Conservation (phyloP, 257 asterid genomes). For the Solanum microdontum region DNA sequence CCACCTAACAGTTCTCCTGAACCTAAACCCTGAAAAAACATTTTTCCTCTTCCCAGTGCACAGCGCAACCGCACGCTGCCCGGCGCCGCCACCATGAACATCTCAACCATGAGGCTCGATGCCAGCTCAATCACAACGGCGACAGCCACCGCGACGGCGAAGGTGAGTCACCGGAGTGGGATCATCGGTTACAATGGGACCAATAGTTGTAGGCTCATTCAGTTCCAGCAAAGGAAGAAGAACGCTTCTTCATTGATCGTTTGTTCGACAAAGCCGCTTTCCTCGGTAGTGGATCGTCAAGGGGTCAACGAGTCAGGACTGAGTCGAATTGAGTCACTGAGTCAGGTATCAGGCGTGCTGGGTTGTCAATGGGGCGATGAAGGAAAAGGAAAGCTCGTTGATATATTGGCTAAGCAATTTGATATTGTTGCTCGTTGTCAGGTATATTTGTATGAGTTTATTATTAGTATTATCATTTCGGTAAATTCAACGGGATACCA, state of each 20-base stretch:
- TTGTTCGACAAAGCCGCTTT: conserved; percentile 22
- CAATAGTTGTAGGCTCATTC: conserved; percentile 2
- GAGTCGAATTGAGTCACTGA: conserved; percentile 61
- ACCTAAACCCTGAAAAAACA: background rate
- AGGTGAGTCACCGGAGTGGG: background rate
- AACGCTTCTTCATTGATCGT: conserved; percentile 2
- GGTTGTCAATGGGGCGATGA: conserved; percentile 99
- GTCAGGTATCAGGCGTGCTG: conserved; percentile 90
- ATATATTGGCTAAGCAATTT: conserved; percentile 76
- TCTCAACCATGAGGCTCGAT: conserved; percentile 14
- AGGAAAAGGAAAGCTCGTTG: conserved; percentile 95
- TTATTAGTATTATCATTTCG: background rate
- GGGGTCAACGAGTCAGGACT: conserved; percentile 17
- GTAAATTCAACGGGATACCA: background rate
- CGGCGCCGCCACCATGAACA: conserved; percentile 20
- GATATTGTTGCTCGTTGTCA: conserved; percentile 97
- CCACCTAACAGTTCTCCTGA: background rate
- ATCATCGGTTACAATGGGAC: conserved; percentile 8
- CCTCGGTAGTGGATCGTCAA: conserved; percentile 9
- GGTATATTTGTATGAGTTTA: conserved; percentile 23
- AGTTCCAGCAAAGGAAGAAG: conserved; percentile 2
- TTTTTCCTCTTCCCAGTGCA: background rate
- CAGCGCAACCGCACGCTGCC: background rate
- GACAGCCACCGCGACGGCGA: background rate
- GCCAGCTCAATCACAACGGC: conserved; percentile 20